phyloP scores from a whole-genome alignment of 331 rosid species.

The Quercus phellos region DNA sequence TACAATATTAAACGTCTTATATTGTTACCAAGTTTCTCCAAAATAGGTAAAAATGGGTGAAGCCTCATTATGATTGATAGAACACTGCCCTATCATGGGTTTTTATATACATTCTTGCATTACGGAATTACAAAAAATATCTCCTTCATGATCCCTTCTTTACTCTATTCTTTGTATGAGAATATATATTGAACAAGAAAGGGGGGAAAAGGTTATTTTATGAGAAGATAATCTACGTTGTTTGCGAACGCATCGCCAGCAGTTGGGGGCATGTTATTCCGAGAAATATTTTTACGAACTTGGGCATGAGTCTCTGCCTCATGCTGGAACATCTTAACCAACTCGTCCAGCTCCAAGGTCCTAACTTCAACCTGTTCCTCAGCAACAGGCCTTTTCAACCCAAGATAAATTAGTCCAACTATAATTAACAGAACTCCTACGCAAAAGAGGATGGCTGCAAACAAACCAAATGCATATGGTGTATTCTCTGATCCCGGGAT shows the following conservation, averaged over 20 bases:
- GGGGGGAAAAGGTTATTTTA: not conserved
- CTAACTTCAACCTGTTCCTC: constrained; percentile 59
- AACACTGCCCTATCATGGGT: too few species aligned
- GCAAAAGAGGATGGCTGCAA: constrained; percentile 38
- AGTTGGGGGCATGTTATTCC: constrained; percentile 50
- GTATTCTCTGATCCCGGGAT: constrained; percentile 64
- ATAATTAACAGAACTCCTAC: constrained; percentile 52
- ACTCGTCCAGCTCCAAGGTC: constrained; percentile 67
- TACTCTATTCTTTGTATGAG: not conserved
- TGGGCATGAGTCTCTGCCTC: constrained; percentile 88
- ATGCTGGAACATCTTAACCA: constrained; percentile 80
- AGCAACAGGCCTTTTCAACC: constrained; percentile 53
- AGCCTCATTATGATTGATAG: too few species aligned
- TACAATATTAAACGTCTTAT: too few species aligned
- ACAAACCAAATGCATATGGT: constrained; percentile 74
- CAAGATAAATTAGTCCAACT: constrained; percentile 67
- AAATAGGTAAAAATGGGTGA: too few species aligned
- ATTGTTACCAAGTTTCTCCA: too few species aligned
- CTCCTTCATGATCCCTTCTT: not conserved
- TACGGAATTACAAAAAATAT: not conserved
- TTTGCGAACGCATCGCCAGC: constrained; percentile 32
- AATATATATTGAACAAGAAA: too few species aligned
- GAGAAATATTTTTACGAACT: constrained; percentile 47
- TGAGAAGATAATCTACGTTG: constrained; percentile 42
- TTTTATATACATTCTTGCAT: not conserved